Evolutionary conservation across 192 early-diverging fungal species (phyloP).

Genomic region (Coemansia sp.): DNA sequence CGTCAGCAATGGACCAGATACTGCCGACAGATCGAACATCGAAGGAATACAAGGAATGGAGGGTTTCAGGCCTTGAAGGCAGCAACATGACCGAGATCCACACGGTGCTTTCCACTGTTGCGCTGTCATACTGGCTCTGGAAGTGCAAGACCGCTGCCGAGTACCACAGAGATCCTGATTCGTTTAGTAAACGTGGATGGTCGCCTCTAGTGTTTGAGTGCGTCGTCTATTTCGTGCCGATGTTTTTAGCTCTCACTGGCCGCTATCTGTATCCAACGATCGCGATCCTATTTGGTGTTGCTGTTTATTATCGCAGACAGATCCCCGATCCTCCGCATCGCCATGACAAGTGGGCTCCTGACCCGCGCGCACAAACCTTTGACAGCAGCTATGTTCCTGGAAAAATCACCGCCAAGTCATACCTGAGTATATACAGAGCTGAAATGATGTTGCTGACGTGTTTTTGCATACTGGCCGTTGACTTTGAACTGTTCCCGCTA

Average conservation of each 20-base stretch:
- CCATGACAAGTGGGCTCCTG: conserved; percentile 53
- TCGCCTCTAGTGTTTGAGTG: conserved; percentile 24
- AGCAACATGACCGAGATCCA: conserved; percentile 51
- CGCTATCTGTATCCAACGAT: conserved; percentile 29
- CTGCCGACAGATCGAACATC: conserved; percentile 39
- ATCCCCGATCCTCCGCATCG: conserved; percentile 38
- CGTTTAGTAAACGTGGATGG: conserved; percentile 29
- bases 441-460: conserved; percentile 78
- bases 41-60: conserved; percentile 54
- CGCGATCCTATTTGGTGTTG: conserved; percentile 10
- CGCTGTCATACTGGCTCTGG: conserved; percentile 53
- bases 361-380: conserved; percentile 44
- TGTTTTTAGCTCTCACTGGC: conserved; percentile 43
- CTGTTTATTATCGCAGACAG: conserved; percentile 45
- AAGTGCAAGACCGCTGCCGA: conserved; percentile 55
- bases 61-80: conserved; percentile 45
- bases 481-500: conserved; percentile 89
- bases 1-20: conserved; percentile 1
- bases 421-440: conserved; percentile 72
- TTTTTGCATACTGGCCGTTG: conserved; percentile 89
- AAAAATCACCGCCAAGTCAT: conserved; percentile 49
- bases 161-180: conserved; percentile 33
- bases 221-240: conserved; percentile 38
- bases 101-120: conserved; percentile 36
- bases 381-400: conserved; percentile 32